Evolutionary conservation across 2,329 filamentous ascomycete genomes (phyloP).

Genomic region (Fusarium liriodendri): DNA sequence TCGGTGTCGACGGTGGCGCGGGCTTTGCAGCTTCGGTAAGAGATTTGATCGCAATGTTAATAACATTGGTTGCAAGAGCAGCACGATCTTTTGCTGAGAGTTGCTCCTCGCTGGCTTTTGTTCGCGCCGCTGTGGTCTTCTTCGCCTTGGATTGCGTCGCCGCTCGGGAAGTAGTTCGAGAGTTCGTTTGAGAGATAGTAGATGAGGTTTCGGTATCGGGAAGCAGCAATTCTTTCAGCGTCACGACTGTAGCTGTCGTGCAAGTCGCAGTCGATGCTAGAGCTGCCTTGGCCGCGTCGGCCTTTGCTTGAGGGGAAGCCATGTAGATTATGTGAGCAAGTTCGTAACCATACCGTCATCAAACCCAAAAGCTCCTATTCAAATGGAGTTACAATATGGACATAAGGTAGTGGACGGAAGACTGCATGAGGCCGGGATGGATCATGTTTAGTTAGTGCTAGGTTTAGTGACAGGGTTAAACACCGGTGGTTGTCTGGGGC

Average conservation of each 20-base stretch:
- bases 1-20: slow-evolving; percentile 45
- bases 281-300: slow-evolving; percentile 65
- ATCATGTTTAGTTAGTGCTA: slow-evolving; percentile 24
- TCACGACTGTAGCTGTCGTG: slow-evolving; percentile 60
- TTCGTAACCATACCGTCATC: slow-evolving; percentile 50
- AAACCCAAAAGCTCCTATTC: slow-evolving; percentile 36
- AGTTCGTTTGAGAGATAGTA: slow-evolving; percentile 40
- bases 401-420: slow-evolving; percentile 31
- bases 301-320: slow-evolving; percentile 57
- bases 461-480: slow-evolving; percentile 45
- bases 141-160: slow-evolving; percentile 41
- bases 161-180: slow-evolving; percentile 44
- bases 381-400: slow-evolving; percentile 41
- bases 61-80: slow-evolving; percentile 76
- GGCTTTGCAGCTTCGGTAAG: slow-evolving; percentile 74
- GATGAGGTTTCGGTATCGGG: slow-evolving; percentile 46
- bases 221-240: slow-evolving; percentile 60
- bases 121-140: slow-evolving; percentile 17
- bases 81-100: slow-evolving; percentile 65
- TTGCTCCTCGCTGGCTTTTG: slow-evolving; percentile 40
- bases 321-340: slow-evolving; percentile 49
- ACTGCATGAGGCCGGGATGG: slow-evolving; percentile 18
- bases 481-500: slow-evolving; percentile 51
- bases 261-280: slow-evolving; percentile 65
- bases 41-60: slow-evolving; percentile 76